phyloP scores from a whole-genome alignment of 371 early-diverging fungal genomes.

The Batrachochytrium dendrobatidis region DNA sequence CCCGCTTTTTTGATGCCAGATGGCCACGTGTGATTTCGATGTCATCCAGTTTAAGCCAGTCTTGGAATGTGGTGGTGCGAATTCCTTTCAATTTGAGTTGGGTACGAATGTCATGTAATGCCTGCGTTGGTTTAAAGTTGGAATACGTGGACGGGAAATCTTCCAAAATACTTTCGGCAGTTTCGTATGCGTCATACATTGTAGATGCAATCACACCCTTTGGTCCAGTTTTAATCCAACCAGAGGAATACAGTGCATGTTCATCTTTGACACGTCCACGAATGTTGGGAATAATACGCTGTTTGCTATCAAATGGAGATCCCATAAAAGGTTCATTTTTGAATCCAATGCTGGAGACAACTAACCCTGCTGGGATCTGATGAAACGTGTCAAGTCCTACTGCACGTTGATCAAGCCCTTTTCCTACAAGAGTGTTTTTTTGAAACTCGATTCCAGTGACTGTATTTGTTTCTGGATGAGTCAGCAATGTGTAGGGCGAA shows the following conservation, averaged over 20 bases:
- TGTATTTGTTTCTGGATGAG: conserved; percentile 4
- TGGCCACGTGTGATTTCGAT: conserved; percentile 63
- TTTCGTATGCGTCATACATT: conserved; percentile 88
- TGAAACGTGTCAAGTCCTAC: conserved; percentile 51
- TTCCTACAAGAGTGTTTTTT: conserved; percentile 56
- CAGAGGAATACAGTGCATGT: conserved; percentile 61
- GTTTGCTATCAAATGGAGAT: conserved; percentile 67
- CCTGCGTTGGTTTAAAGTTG: conserved; percentile 8
- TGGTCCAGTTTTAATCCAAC: conserved; percentile 94
- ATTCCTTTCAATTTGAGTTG: conserved; percentile 9
- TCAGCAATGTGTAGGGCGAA: conserved; percentile 12
- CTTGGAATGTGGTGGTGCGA: conserved; percentile 37
- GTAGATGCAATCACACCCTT: conserved; percentile 92
- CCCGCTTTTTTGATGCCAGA: conserved; percentile 66
- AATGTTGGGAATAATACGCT: conserved; percentile 67
- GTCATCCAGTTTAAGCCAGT: conserved; percentile 78
- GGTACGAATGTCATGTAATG: background rate
- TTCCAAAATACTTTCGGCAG: conserved; percentile 64
- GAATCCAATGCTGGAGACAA: conserved; percentile 84
- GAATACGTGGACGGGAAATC: conserved; percentile 48
- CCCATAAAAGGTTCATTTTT: conserved; percentile 54
- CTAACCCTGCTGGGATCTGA: conserved; percentile 53
- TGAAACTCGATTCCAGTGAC: conserved; percentile 50
- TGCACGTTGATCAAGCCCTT: conserved; percentile 22
- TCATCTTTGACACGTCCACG: conserved; percentile 63